phyloP scores from a whole-genome alignment of 768 basidiomycete genomes.

The Boletus pseudo-olivaceus region DNA sequence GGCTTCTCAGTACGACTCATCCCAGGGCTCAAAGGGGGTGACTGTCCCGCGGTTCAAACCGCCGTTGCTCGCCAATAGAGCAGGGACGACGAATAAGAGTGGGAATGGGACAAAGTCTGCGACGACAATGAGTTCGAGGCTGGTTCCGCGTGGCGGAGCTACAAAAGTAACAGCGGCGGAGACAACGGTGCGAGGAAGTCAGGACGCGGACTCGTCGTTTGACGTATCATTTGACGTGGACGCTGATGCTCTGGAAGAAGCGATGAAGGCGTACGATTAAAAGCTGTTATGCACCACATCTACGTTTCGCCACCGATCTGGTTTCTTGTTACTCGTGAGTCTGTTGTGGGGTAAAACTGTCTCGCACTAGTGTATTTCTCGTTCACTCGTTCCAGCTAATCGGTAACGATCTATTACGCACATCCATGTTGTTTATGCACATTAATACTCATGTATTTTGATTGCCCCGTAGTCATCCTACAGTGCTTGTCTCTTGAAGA shows the following conservation, averaged over 20 bases:
- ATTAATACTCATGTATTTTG: neutral
- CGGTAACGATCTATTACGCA: constrained; percentile 3
- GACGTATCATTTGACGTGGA: constrained; percentile 32
- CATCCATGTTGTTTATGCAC: constrained; percentile 1
- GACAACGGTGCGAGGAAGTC: neutral
- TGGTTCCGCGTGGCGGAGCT: neutral
- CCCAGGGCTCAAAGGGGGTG: constrained; percentile 18
- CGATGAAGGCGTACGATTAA: constrained; percentile 32
- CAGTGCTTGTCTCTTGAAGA: neutral
- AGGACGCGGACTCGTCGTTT: constrained; percentile 31
- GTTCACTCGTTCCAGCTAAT: neutral
- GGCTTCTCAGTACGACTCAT: constrained; percentile 18
- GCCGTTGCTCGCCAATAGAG: constrained; percentile 16
- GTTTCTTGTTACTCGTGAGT: neutral
- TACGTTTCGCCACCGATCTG: neutral
- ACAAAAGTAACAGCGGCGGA: neutral
- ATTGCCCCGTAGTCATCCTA: neutral
- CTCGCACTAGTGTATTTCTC: neutral
- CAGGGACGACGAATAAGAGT: neutral
- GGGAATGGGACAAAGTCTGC: neutral
- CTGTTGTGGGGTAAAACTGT: neutral
- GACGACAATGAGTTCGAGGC: neutral
- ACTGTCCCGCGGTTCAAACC: constrained; percentile 28
- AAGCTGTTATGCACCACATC: neutral
- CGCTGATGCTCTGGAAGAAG: constrained; percentile 27